Base-by-base conservation (phyloP, 192 early-diverging fungal genomes). In the Podila clonocystis region DNA sequence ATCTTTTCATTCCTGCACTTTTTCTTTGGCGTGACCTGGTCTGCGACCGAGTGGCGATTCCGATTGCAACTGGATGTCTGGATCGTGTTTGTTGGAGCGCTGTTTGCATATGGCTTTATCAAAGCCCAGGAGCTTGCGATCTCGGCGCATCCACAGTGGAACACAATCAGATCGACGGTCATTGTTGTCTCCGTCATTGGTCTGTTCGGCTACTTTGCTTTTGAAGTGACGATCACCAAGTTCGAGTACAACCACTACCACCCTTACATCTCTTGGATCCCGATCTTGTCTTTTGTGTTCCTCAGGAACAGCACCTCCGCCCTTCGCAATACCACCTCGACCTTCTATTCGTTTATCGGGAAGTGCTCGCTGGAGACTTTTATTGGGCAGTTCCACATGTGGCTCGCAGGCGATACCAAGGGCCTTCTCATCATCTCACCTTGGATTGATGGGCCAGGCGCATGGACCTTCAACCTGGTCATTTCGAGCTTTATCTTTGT, bases 331-430 rank as follows among this genome's bases (percentile, higher is more conserved):
- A 87, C 79, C 5, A 80, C 87, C 19, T 91, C 88, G 49, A 52
- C 74, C 0, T 87, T 89, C 48, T 92, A 89, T 76, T 45, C 84
- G 0, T 89, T 86, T 34, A 82, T 91, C 33, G 94, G 92, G 5
- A 83, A 83, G 30, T 89, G 88, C 66, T 92, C 89, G 9, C 74
- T 95, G 12, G 94, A 95, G 74, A 91, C 90, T 29, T 95, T 93
- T 66, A 90, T 95, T 74, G 89, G 91, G 9, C 92, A 95, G 83
- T 93, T 91, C 72, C 94, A 95, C 65, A 82, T 94, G 65, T 95
- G 91, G 87, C 74, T 95, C 50, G 94, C 89, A 2, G 89, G 87
- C 4, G 94, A 95, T 52, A 95, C 91, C 30, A 91, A 91, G 64
- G 94, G 87, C n/a, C 52, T 93, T 15, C 72, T 94, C n/a, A 86